phyloP scores from a whole-genome alignment of 2,329 filamentous ascomycete species.

The Fusarium sp. region DNA sequence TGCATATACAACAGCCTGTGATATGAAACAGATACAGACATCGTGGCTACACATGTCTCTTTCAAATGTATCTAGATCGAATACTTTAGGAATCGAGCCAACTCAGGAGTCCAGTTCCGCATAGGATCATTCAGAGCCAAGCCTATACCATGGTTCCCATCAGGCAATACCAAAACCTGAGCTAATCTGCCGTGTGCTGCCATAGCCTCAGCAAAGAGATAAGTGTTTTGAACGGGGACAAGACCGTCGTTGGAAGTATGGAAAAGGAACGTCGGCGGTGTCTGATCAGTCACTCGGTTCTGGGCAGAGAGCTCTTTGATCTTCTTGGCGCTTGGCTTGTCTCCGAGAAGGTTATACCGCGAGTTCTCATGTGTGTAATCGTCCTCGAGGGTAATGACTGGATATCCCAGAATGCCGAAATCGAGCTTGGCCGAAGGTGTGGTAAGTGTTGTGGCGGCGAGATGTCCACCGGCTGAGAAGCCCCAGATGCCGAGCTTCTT shows the following conservation, averaged over 20 bases:
- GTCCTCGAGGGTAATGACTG: conserved; percentile 30
- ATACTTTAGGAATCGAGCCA: conserved; percentile 34
- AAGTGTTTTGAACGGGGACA: conserved; percentile 32
- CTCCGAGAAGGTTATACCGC: conserved; percentile 28
- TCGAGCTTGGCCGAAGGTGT: conserved; percentile 28
- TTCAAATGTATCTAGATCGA: conserved; percentile 13
- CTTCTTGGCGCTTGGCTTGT: conserved; percentile 16
- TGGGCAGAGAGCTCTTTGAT: conserved; percentile 27
- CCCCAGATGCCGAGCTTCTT: conserved; percentile 38
- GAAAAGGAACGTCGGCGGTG: conserved; percentile 32
- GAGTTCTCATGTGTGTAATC: conserved; percentile 35
- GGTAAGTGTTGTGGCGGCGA: conserved; percentile 34
- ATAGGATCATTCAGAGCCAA: conserved; percentile 30
- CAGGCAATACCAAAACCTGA: conserved; percentile 28
- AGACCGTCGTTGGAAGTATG: conserved; percentile 33
- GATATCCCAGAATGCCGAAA: conserved; percentile 38
- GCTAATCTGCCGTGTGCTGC: conserved; percentile 10
- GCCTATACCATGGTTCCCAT: conserved; percentile 30
- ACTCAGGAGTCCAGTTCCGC: conserved; percentile 33
- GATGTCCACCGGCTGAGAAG: conserved; percentile 36
- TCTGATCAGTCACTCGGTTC: conserved; percentile 26
- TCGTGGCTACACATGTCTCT: background rate
- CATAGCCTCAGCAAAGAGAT: conserved; percentile 36
- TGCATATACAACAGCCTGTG: too few relatives aligned
- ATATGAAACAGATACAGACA: too few relatives aligned